Evolutionary conservation across 495 filamentous ascomycete species (phyloP), one percentile per base, ranked within the genome.

Genomic region (Penicillium steckii): DNA sequence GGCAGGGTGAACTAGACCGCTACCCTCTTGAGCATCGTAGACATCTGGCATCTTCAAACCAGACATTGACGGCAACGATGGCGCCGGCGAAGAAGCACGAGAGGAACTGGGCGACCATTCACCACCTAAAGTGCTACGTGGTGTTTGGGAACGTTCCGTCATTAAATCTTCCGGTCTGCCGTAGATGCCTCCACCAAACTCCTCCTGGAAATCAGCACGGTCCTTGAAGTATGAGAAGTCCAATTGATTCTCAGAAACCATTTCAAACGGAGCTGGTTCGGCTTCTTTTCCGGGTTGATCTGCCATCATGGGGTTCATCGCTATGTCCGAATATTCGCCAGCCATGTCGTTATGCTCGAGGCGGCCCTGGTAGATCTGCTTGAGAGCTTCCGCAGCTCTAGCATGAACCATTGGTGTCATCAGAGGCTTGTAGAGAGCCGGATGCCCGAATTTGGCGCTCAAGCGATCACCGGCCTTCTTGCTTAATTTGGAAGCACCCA

Each of bases 401-500:
- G 89, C 89, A 55, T 94, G 88, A 9, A 98, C 93, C 94, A 98
- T 98, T 0, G 94, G 94, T 0, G 90, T 95, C 57, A 93, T 89
- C 43, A 98, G 80, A 7, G 87, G 85, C 58, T 87, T 88, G 72
- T 89, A 95, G 17, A 98, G 82, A 10, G 88, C 92, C 13, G 94
- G 94, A 64, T 97, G 89, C 4, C 91, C 91, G 68, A 96, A 98
- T 33, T 90, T 84, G 33, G 85, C 78, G 29, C 79, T 86, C 3
- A 97, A 82, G 18, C 88, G 85, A 48, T 95, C 91, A 35, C 77
- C 83, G 2, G 73, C 68, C 53, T 80, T 81, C 53, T 79, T 78
- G 61, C 74, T 67, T 10, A 65, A 53, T 15, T 76, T 79, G 12
- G 65, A 63, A 5, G 66, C 64, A n/a, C 65, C 72, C n/a, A 81